A percentile compares a stretch with the other conserved stretches of the same genome.
phyloP scores from a whole-genome alignment of 1,284 basidiomycete species.

The Malassezia caprae region DNA sequence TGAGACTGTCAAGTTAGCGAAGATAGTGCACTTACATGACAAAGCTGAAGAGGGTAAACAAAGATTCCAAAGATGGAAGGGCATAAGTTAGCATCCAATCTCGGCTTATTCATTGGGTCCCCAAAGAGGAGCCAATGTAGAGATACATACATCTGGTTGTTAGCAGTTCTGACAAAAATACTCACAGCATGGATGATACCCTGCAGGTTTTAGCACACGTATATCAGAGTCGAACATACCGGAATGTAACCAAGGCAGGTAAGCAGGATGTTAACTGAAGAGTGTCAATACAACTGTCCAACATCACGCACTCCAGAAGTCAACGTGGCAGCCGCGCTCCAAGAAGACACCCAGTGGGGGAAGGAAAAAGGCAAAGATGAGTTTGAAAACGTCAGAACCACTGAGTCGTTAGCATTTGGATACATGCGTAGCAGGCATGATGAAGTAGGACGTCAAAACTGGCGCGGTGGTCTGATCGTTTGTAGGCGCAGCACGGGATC shows the following conservation, averaged over 20 bases:
- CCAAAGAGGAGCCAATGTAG: neutral
- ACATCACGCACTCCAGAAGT: slow-evolving; percentile 17
- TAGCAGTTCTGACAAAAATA: neutral
- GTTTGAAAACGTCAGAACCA: slow-evolving; percentile 19
- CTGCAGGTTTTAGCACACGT: slow-evolving; percentile 2
- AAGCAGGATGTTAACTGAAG: slow-evolving; percentile 13
- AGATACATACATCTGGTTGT: slow-evolving; percentile 1
- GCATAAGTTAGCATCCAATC: slow-evolving; percentile 2
- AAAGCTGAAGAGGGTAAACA: slow-evolving; percentile 5
- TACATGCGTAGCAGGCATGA: slow-evolving; percentile 16
- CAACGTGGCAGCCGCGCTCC: slow-evolving; percentile 23
- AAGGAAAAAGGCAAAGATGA: slow-evolving; percentile 25
- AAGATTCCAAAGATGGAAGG: neutral
- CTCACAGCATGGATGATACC: slow-evolving; percentile 19
- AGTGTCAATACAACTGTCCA: neutral
- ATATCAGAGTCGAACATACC: neutral
- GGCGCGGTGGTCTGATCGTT: neutral
- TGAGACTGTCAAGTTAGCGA: neutral
- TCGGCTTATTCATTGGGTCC: neutral
- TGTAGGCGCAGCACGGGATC: neutral
- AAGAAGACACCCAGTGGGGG: slow-evolving; percentile 31
- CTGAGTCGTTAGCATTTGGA: neutral
- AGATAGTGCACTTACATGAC: slow-evolving; percentile 14
- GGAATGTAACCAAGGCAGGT: slow-evolving; percentile 16
- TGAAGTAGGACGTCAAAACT: neutral